Evolutionary conservation across 1,284 basidiomycete genomes (phyloP).

Genomic region (Inonotus obliquus): DNA sequence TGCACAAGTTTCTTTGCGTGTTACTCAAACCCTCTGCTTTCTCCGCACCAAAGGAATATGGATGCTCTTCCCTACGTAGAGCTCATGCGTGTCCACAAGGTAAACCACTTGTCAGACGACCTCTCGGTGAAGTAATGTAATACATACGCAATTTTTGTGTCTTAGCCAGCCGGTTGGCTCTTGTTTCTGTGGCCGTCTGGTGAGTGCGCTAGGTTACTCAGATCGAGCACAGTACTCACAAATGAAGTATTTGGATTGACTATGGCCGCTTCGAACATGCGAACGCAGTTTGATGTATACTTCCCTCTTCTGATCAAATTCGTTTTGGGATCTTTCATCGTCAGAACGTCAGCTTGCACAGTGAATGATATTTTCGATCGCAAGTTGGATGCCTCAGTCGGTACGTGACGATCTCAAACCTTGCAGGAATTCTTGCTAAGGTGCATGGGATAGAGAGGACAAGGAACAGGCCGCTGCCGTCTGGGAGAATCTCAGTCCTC

Average conservation of each 20-base stretch:
- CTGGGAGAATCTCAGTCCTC: constrained; percentile 36
- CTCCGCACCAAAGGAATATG: background rate
- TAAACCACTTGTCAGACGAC: background rate
- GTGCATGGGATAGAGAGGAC: constrained; percentile 37
- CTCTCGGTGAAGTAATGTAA: background rate
- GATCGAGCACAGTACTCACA: background rate
- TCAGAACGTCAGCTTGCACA: constrained; percentile 16
- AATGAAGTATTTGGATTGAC: constrained; percentile 8
- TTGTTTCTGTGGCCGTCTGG: constrained; percentile 14
- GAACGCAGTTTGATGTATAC: background rate
- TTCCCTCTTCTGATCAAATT: background rate
- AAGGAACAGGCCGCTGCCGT: constrained; percentile 43
- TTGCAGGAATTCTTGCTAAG: background rate
- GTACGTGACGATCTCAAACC: constrained; percentile 6
- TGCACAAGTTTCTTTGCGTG: no score
- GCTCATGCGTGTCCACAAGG: constrained; percentile 17
- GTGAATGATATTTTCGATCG: constrained; percentile 23
- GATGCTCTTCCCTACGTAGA: constrained; percentile 9
- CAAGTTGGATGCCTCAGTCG: constrained; percentile 21
- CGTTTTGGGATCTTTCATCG: constrained; percentile 10
- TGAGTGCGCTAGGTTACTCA: background rate
- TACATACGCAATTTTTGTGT: background rate
- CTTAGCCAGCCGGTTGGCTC: constrained; percentile 8
- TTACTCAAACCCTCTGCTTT: no score
- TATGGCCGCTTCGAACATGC: constrained; percentile 2